Evolutionary conservation across 148 eudicot genomes (phyloP), one percentile per base, ranked within the genome.

Genomic region (Persicaria tinctoria): DNA sequence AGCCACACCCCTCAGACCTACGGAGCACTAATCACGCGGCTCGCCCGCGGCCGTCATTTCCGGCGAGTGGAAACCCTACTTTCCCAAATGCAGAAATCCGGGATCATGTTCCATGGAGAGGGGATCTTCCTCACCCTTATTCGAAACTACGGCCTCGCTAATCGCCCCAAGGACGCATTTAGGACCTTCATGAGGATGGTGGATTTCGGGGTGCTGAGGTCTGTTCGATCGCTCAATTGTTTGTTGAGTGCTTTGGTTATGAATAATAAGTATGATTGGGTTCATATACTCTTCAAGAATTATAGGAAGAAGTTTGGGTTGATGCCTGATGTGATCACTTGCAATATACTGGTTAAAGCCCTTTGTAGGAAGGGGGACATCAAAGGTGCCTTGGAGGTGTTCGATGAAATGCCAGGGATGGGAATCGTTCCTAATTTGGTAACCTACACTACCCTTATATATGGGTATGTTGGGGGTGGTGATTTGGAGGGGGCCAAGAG

Each of bases 391-490:
- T 62, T 85, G 10, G 73, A 79, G 83, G 78, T 93, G 80, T 45
- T 93, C 12, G 95, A 91, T 80, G 98, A 89, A 54, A 88, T 91
- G 80, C 95, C 95, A 0, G 85, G 77, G 3, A 81, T 91, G 91
- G 97, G 98, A 17, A 60, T 88, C 77, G 80, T 87, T 8, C 97
- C 98, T 0, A 93, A 89, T 84, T 87, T 88, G 57, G 90, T 91
- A 73, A 88, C 84, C 69, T 91, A 91, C 76, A 91, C 98, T 0
- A 93, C 91, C 3, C 77, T 91, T 53, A 72, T 89, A 57, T 84
- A 89, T 78, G 95, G 89, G 56, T 93, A 83, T 82, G 91, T 88
- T 47, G 77, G 76, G 1, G 78, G 81, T n/a, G 83, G 86, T 17
- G 93, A 93, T 86, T 81, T 90, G 85, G 81, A 64, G 48, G 83